Base-by-base conservation (phyloP, 495 filamentous ascomycete species). In the Penicillium arizonense region DNA sequence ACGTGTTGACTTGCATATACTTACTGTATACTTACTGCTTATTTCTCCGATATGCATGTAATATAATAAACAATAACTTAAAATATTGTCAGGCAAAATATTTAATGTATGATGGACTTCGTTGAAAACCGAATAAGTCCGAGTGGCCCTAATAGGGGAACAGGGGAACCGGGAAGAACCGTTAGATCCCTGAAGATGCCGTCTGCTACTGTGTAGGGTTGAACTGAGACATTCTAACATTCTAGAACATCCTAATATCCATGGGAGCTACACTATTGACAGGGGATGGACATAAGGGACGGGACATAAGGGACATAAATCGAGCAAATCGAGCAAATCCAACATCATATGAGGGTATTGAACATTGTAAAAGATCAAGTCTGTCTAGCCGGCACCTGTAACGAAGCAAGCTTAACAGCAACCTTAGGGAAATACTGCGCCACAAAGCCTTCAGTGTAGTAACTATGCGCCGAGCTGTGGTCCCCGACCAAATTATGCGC, bases 401-500 rank as follows among this genome's bases (percentile, higher is more conserved):
- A 47, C 3, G 56, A 53, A 46, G 69, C 67, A 34, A 74, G 62
- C 43, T 77, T 78, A 20, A 59, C 49, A 20, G 70, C 73, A 20
- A 81, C 70, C 47, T 71, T 77, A 12, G 75, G 72, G 62, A 82
- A 82, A 52, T 81, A 82, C 41, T 80, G 77, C 5, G 72, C 61
- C 52, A 82, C 74, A 54, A 82, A 76, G 13, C 70, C 56, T 54
- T 82, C 78, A 6, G 63, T 91, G 61, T 95, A 97, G 64, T 85
- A 97, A 52, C 83, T 87, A 61, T 98, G 94, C 40, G 88, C 83
- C 16, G 88, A 77, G 63, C 86, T 87, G 70, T 96, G 91, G 46
- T 84, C 82, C 18, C 70, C 73, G 11, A 96, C 88, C 30, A 98
- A 67, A 63, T 97, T 97, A 69, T 98, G 94, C 42, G 95, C 92